phyloP scores from a whole-genome alignment of 495 filamentous ascomycete species.

The Talaromyces trachyspermus region DNA sequence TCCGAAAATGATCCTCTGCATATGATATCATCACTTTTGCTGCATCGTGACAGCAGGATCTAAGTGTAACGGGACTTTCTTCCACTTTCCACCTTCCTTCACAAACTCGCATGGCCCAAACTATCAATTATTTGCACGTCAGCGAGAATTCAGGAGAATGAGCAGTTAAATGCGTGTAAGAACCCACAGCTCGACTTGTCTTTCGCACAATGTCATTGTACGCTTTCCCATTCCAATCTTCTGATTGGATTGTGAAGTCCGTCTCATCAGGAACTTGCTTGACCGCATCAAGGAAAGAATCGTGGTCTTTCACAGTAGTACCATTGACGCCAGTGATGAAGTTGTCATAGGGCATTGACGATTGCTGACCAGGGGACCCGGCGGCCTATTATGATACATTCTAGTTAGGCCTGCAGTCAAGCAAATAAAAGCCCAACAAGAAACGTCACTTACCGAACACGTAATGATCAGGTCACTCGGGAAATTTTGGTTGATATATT shows the following conservation, averaged over 20 bases:
- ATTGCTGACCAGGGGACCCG: constrained; percentile 2
- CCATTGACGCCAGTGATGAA: constrained; percentile 4
- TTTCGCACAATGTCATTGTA: constrained; percentile 3
- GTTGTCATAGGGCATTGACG: not conserved
- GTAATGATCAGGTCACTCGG: not conserved
- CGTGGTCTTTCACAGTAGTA: not conserved
- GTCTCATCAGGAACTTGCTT: constrained; percentile 4
- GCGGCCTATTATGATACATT: not conserved
- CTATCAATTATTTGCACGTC: not conserved
- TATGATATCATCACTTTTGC: too few species aligned
- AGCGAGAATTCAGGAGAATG: too few species aligned
- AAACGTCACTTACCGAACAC: not conserved
- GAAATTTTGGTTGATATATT: constrained; percentile 5
- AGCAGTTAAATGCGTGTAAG: too few species aligned
- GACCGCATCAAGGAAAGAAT: constrained; percentile 2
- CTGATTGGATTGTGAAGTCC: constrained; percentile 4
- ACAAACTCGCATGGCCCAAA: constrained; percentile 6
- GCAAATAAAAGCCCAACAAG: not conserved
- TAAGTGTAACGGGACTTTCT: not conserved
- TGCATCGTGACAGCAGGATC: too few species aligned
- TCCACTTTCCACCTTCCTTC: constrained; percentile 3
- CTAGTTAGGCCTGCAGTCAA: not conserved
- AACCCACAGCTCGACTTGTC: constrained; percentile 1
- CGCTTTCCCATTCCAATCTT: constrained; percentile 5
- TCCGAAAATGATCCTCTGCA: too few species aligned